Conservation (phyloP, 352 stramenopile genomes). For the Elongisporangium prolatum region DNA sequence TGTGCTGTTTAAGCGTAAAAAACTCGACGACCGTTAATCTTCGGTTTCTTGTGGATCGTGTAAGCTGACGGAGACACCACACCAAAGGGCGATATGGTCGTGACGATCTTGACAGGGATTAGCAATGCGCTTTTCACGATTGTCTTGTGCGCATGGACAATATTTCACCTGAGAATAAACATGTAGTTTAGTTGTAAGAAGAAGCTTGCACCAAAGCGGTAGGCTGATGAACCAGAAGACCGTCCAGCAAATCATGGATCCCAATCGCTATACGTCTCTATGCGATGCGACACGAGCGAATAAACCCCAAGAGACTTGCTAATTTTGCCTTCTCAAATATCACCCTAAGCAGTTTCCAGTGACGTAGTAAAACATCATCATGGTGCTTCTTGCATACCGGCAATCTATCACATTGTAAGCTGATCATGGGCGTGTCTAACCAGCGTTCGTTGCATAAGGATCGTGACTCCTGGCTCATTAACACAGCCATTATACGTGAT, state of each 20-base stretch:
- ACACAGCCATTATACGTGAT: too few relatives aligned
- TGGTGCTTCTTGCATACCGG: too few relatives aligned
- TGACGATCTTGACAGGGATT: conserved; percentile 10
- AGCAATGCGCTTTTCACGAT: conserved; percentile 10
- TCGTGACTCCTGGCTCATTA: too few relatives aligned
- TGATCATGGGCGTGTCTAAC: too few relatives aligned
- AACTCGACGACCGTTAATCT: conserved; percentile 10
- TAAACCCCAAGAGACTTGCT: too few relatives aligned
- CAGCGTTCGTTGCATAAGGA: too few relatives aligned
- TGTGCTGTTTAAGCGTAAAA: conserved; percentile 19
- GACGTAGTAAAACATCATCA: too few relatives aligned
- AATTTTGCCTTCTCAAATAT: too few relatives aligned
- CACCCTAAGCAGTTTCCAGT: too few relatives aligned
- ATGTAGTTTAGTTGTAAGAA: neutral
- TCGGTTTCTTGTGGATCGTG: conserved; percentile 12
- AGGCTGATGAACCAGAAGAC: neutral
- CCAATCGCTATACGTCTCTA: neutral
- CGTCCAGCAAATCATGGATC: neutral
- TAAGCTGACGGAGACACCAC: conserved; percentile 10
- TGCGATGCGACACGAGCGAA: neutral
- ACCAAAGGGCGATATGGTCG: conserved; percentile 13
- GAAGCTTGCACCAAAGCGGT: neutral
- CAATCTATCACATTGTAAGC: too few relatives aligned
- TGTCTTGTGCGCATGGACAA: neutral
- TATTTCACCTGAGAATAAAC: neutral